These are phyloP conservation scores for Trichophyton equinum DNA, from an alignment of 2,329 filamentous ascomycete genomes.

Conservation along the genomic window DNA sequence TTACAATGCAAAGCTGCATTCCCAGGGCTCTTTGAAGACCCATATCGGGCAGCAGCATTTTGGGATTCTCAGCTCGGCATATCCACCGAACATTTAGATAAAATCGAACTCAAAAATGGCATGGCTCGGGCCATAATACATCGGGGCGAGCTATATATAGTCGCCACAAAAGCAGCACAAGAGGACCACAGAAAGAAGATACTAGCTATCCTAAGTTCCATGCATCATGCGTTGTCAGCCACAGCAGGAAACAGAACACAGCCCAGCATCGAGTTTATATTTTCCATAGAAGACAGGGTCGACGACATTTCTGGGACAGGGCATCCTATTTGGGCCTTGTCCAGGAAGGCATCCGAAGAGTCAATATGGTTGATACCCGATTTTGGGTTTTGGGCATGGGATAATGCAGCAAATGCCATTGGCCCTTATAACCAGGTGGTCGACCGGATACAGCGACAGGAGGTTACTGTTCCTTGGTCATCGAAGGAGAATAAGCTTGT, in stretches of 20 bases:
- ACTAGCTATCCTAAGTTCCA: conserved; percentile 34
- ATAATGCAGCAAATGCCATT: conserved; percentile 24
- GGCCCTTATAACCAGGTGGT: conserved; percentile 29
- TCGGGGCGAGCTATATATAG: conserved; percentile 23
- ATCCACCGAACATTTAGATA: conserved; percentile 19
- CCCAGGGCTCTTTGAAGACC: conserved; percentile 27
- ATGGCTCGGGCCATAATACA: conserved; percentile 27
- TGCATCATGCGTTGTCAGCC: conserved; percentile 37
- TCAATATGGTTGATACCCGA: conserved; percentile 41
- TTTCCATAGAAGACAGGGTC: conserved; percentile 32
- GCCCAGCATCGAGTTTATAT: conserved; percentile 30
- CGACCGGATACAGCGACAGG: conserved; percentile 17
- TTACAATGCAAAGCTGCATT: conserved; percentile 24
- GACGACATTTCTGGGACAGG: conserved; percentile 30
- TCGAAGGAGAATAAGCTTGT: conserved; percentile 34
- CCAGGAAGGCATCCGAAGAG: conserved; percentile 27
- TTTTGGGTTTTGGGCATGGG: conserved; percentile 42
- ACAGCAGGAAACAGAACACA: conserved; percentile 27
- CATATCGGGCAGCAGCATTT: conserved; percentile 20
- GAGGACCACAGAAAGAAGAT: conserved; percentile 30
- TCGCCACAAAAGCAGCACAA: conserved; percentile 20
- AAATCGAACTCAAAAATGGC: conserved; percentile 19
- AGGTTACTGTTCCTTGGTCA: conserved; percentile 17
- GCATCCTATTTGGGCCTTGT: conserved; percentile 34
- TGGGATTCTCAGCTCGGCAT: conserved; percentile 20